Percentiles rank a stretch among this genome's conserved stretches.
Conservation (phyloP, 768 basidiomycete species). For the Podaxis pistillaris region DNA sequence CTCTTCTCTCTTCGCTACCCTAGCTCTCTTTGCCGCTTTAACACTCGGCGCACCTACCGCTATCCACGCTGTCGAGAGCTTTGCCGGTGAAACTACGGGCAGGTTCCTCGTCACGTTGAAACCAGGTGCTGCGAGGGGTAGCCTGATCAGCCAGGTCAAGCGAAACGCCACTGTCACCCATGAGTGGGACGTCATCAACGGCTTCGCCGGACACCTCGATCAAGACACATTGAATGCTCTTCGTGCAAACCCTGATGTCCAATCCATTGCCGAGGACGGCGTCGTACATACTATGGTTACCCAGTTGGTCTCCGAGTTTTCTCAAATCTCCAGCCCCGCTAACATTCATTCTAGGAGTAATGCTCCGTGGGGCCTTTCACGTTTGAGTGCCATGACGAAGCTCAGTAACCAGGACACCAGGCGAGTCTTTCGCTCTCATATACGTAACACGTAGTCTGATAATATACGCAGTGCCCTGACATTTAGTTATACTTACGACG, state of each 20-base stretch:
- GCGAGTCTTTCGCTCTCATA: neutral
- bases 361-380: conserved; percentile 18
- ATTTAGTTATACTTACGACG: conserved; percentile 24
- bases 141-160: conserved; percentile 16
- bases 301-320: conserved; percentile 19
- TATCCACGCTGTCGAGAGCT: conserved; percentile 22
- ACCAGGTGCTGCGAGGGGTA: conserved; percentile 21
- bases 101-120: conserved; percentile 31
- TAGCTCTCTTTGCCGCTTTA: conserved; percentile 11
- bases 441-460: neutral
- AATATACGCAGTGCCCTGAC: conserved; percentile 12
- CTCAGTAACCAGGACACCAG: neutral
- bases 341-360: conserved; percentile 21
- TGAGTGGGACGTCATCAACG: conserved; percentile 29
- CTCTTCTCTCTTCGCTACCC: neutral
- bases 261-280: conserved; percentile 28
- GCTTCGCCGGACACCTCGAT: conserved; percentile 29
- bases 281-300: conserved; percentile 22
- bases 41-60: conserved; percentile 19
- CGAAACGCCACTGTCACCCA: conserved; percentile 6
- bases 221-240: conserved; percentile 23
- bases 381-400: neutral
- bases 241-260: conserved; percentile 25
- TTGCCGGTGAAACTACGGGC: conserved; percentile 24
- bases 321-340: neutral